Base-by-base conservation (phyloP, 2,329 filamentous ascomycete species). In the Immersiporthe knoxdaviesiana region DNA sequence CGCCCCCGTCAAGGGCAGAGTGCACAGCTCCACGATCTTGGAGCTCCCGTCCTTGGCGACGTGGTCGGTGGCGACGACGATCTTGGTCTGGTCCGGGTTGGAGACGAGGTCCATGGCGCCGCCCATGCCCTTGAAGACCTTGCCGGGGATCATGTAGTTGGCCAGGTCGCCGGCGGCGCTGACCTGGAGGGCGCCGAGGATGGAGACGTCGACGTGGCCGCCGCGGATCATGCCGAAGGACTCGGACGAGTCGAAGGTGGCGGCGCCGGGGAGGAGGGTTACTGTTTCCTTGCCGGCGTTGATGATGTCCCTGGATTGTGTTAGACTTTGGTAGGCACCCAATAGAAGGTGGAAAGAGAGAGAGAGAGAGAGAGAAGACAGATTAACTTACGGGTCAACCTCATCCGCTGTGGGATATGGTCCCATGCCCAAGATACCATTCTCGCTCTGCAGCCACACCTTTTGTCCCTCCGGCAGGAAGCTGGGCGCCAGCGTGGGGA, bases 81-180 rank as follows among this genome's bases (percentile, higher is more conserved):
- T 90, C 83, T 91, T 92, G 73, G 90, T 92, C 74, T 85, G 84
- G 73, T 90, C 88, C 0, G 90, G 90, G 79, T 92, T 91, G 50
- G 88, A 89, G 14, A 92, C 89, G 10, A 92, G 81, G 76, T 92
- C 90, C 90, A 92, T 92, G 24, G 90, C 90, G 37, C 90, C 90
- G 71, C 93, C 93, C 90, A 97, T 96, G 24, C 93, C 93, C 84
- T 96, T 96, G 80, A 94, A 89, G 14, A 93, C 88, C 80, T 95
- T 96, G 32, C 93, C 93, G 0, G 93, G 93, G 72, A 97, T 91
- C 91, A 96, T 96, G 84, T 93, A 97, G 80, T 96, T 96, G 60
- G 93, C 93, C 66, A 97, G 81, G 77, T 97, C 93, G 35, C 93
- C 93, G 2, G 87, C 84, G 0, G 92, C 92, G 72, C 88, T 91